phyloP scores from a whole-genome alignment of 148 eudicot genomes.

The Oxyria digyna region DNA sequence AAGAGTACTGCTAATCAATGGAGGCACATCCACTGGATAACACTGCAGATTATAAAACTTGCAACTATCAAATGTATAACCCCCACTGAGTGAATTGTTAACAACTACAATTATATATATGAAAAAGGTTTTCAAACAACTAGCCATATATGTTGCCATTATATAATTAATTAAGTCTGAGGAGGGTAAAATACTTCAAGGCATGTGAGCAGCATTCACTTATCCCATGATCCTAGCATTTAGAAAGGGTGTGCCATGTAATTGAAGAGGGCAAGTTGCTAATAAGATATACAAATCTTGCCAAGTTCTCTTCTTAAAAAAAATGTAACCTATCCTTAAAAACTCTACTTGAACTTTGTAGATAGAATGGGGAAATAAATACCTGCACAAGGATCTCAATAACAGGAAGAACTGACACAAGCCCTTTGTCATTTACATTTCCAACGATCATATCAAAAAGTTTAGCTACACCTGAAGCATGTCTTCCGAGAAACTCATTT shows the following conservation, averaged over 20 bases:
- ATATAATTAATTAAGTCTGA: neutral
- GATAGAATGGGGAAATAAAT: neutral
- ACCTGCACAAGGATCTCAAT: slow-evolving; percentile 88
- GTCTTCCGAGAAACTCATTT: slow-evolving; percentile 62
- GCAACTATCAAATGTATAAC: neutral
- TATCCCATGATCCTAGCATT: neutral
- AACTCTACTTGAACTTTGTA: neutral
- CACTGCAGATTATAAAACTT: slow-evolving; percentile 35
- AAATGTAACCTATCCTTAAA: neutral
- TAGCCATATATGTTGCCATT: neutral
- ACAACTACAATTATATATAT: neutral
- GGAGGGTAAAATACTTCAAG: neutral
- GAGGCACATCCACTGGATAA: slow-evolving; percentile 84
- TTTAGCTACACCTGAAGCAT: slow-evolving; percentile 65
- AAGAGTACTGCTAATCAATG: slow-evolving; percentile 71
- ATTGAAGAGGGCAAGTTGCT: neutral
- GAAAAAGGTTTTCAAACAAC: neutral
- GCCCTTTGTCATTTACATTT: slow-evolving; percentile 77
- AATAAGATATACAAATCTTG: neutral
- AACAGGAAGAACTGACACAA: slow-evolving; percentile 77
- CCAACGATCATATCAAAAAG: slow-evolving; percentile 81
- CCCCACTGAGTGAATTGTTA: neutral
- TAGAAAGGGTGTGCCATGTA: no score
- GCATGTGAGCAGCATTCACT: neutral
- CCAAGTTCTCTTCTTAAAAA: neutral